These are phyloP conservation scores for Colletotrichum tanaceti DNA, from an alignment of 2,329 filamentous ascomycete species.

Conservation along the genomic window DNA sequence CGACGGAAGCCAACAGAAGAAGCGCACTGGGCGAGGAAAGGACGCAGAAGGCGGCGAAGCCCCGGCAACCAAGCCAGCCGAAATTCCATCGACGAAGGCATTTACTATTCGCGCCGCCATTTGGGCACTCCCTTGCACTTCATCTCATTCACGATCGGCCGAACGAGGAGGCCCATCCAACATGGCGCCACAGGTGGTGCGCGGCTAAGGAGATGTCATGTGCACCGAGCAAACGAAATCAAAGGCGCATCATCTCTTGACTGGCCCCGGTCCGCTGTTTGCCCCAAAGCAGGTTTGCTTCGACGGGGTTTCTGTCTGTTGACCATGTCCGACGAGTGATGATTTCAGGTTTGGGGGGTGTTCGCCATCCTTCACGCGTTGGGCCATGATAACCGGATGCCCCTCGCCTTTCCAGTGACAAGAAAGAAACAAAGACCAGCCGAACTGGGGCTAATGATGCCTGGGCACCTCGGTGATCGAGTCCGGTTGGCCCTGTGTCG, in stretches of 20 bases:
- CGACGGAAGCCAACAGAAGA: not conserved
- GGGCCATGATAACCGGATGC: not conserved
- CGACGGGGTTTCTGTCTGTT: not conserved
- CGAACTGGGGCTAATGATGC: not conserved
- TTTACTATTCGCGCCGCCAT: not conserved
- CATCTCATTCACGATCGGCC: not conserved
- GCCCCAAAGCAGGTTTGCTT: not conserved
- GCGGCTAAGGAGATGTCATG: not conserved
- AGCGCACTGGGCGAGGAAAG: not conserved
- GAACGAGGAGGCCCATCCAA: not conserved
- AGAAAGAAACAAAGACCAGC: constrained; percentile 2
- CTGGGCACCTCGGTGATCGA: constrained; percentile 5
- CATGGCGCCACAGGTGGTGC: not conserved
- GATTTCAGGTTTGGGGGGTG: too few relatives aligned
- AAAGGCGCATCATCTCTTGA: not conserved
- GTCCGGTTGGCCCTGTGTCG: constrained; percentile 2
- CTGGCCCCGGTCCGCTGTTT: not conserved
- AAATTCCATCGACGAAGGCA: not conserved
- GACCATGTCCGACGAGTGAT: not conserved
- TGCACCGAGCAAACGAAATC: not conserved
- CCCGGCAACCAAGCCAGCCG: not conserved
- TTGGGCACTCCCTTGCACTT: not conserved
- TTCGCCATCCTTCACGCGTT: not conserved
- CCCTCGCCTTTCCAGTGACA: not conserved
- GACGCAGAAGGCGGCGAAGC: not conserved